Evolutionary conservation across 805 yeast species (phyloP), one percentile per base, ranked within the genome.

Genomic region (Lipomyces oligophaga): DNA sequence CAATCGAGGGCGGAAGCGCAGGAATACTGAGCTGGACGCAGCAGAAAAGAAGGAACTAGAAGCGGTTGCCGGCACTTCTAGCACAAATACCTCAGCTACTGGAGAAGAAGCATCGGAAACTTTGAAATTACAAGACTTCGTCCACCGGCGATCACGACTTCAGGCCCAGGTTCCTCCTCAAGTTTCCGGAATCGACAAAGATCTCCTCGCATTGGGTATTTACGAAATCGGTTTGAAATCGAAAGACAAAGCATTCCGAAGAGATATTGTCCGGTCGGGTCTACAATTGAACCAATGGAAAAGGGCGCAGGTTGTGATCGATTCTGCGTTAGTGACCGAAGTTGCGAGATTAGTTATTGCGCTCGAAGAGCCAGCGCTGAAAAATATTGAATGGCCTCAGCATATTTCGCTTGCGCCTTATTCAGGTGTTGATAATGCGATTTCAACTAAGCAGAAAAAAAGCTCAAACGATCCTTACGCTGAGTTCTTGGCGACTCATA

Each of bases 41-140:
- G 48, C 40, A 5, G 52, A 48, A 27, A 31, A 35, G 26, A 45
- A 43, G 31, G 52, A 48, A 24, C 4, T 46, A 33, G 5, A n/a
- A 20, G 42, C 41, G 11, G 44, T 25, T 7, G 40, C 32, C 2
- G 21, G 19, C 16, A 27, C 11, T 20, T 13, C 34, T 7, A 26
- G 19, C 21, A 32, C 31, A 20, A n/a, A n/a, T 13, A 28, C 24
- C 21, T 25, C 25, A 26, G 28, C 19, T 30, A 7, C 26, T 4
- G 43, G 13, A 7, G 20, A 15, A 21, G 38, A 37, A 8, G 38
- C 16, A 11, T 18, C 27, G 21, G 38, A 33, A 25, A 27, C 43
- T 4, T 27, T 47, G 18, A 34, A 31, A 28, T 43, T 51, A n/a
- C 30, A 30, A 11, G 54, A 51, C 7, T 35, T 51, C 15, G 38